Conservation (phyloP, 1,284 basidiomycete genomes). For the Cryptococcus sp. region DNA sequence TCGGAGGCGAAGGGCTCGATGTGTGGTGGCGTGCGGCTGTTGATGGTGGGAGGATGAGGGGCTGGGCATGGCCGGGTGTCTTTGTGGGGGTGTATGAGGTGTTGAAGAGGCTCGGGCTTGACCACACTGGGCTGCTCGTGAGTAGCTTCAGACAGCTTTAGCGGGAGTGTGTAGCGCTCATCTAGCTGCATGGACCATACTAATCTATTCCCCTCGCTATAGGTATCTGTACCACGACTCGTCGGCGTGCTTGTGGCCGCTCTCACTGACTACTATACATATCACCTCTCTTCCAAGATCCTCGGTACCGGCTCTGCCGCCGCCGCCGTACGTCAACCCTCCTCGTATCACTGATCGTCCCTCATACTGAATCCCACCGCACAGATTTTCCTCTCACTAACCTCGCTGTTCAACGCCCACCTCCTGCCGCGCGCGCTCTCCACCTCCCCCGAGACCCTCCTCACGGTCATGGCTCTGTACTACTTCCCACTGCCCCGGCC, state of each 20-base stretch:
- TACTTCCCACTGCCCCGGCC: slow-evolving; percentile 59
- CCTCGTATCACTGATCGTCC: background rate
- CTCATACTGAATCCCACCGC: background rate
- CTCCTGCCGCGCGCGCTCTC: slow-evolving; percentile 84
- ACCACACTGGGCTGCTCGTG: slow-evolving; percentile 59
- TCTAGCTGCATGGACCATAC: slow-evolving; percentile 3
- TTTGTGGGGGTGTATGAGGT: slow-evolving; percentile 76
- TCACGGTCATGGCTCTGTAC: slow-evolving; percentile 73
- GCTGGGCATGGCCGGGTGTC: slow-evolving; percentile 52
- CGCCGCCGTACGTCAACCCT: slow-evolving; percentile 59
- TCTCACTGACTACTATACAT: slow-evolving; percentile 72
- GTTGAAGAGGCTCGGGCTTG: slow-evolving; percentile 59
- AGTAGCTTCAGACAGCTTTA: slow-evolving; percentile 22
- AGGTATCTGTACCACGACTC: slow-evolving; percentile 63
- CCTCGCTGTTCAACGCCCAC: slow-evolving; percentile 81
- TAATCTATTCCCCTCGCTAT: slow-evolving; percentile 1
- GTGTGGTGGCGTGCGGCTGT: slow-evolving; percentile 20
- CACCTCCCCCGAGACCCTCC: slow-evolving; percentile 85
- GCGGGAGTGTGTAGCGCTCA: background rate
- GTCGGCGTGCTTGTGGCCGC: slow-evolving; percentile 78
- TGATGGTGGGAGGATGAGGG: slow-evolving; percentile 32
- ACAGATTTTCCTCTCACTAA: slow-evolving; percentile 75
- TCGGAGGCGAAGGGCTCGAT: background rate
- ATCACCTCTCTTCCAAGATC: slow-evolving; percentile 60
- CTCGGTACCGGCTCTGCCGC: slow-evolving; percentile 61